phyloP scores from a whole-genome alignment of 495 filamentous ascomycete species.

The Hypoxylon lenormandii region DNA sequence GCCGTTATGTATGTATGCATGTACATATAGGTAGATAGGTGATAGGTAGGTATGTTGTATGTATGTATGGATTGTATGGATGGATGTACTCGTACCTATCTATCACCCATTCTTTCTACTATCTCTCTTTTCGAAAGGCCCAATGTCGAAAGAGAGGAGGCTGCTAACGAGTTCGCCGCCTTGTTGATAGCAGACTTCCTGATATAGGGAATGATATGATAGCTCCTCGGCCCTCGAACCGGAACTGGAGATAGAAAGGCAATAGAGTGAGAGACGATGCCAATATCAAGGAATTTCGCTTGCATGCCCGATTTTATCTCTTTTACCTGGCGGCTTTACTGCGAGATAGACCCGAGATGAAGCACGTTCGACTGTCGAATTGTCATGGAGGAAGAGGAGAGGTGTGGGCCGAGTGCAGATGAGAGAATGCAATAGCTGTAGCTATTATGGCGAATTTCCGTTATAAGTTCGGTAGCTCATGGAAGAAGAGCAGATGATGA shows the following conservation, averaged over 20 bases:
- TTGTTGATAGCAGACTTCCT: constrained; percentile 42
- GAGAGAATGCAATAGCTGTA: constrained; percentile 36
- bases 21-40: too few relatives aligned
- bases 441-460: constrained; percentile 14
- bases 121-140: too few relatives aligned
- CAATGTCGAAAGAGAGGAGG: constrained; percentile 12
- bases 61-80: too few relatives aligned
- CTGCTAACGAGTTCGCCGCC: constrained; percentile 39
- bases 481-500: not conserved
- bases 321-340: constrained; percentile 25
- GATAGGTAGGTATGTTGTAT: too few relatives aligned
- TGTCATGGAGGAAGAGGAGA: constrained; percentile 31
- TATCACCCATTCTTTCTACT: constrained; percentile 17
- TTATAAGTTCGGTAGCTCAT: constrained; percentile 24
- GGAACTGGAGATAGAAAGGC: constrained; percentile 46
- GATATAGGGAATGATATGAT: constrained; percentile 46
- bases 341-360: constrained; percentile 49
- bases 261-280: constrained; percentile 48
- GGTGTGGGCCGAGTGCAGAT: constrained; percentile 45
- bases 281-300: constrained; percentile 50
- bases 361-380: constrained; percentile 38
- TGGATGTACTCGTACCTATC: constrained; percentile 44
- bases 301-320: constrained; percentile 38
- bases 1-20: constrained; percentile 19
- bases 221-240: constrained; percentile 43